These are phyloP conservation scores for Wickerhamiella azyma DNA, from an alignment of 805 yeast species.

Conservation along the genomic window DNA sequence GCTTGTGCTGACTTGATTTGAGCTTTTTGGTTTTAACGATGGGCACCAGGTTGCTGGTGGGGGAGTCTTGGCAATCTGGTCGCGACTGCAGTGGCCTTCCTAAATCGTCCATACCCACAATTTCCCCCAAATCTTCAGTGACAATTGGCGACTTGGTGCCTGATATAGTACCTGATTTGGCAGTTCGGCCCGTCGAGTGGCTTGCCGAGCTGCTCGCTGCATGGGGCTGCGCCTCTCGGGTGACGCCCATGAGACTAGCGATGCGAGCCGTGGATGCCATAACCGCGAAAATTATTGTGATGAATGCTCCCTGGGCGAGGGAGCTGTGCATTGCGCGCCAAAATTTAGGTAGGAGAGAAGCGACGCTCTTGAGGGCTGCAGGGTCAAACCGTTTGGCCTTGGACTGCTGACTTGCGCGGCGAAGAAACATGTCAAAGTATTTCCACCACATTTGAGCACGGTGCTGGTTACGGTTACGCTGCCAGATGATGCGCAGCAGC, in stretches of 20 bases:
- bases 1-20: background rate
- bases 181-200: too few relatives aligned
- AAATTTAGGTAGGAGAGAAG: constrained; percentile 33
- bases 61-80: too few relatives aligned
- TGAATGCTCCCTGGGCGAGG: constrained; percentile 62
- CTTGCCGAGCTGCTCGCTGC: constrained; percentile 4
- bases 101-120: too few relatives aligned
- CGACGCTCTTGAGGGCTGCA: constrained; percentile 22
- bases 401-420: constrained; percentile 26
- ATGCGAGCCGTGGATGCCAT: constrained; percentile 43
- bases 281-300: constrained; percentile 56
- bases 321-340: constrained; percentile 53
- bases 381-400: constrained; percentile 7
- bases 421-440: constrained; percentile 46
- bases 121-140: constrained; percentile 8
- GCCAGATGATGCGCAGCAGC: constrained; percentile 48
- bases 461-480: constrained; percentile 68
- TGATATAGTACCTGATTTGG: too few relatives aligned
- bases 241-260: constrained; percentile 17
- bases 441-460: constrained; percentile 65
- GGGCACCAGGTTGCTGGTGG: too few relatives aligned
- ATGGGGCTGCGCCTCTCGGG: background rate
- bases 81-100: too few relatives aligned
- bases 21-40: constrained; percentile 35
- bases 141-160: background rate